These are phyloP conservation scores for Trichoderma sp. DNA, from an alignment of 2,329 filamentous ascomycete genomes.

Conservation along the genomic window DNA sequence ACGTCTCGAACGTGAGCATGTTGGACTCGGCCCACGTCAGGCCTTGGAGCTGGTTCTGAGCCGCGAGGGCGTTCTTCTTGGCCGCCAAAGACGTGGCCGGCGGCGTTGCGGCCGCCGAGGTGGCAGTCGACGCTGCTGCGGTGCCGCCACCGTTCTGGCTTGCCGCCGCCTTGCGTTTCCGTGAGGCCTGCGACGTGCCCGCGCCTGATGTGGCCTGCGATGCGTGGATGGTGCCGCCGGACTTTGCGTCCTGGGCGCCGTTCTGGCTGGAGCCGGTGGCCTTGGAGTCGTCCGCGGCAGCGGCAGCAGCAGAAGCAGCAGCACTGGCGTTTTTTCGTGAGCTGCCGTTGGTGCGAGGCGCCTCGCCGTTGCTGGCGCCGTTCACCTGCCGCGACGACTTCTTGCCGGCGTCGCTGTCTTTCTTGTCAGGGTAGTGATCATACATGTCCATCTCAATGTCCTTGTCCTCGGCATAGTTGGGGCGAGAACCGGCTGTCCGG, in stretches of 20 bases:
- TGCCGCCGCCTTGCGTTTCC: slow-evolving; percentile 80
- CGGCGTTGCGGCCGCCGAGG: slow-evolving; percentile 28
- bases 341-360: slow-evolving; percentile 40
- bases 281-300: slow-evolving; percentile 45
- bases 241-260: slow-evolving; percentile 43
- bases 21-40: slow-evolving; percentile 67
- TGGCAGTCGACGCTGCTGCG: slow-evolving; percentile 32
- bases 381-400: slow-evolving; percentile 56
- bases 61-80: slow-evolving; percentile 36
- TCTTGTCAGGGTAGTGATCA: slow-evolving; percentile 63
- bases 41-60: slow-evolving; percentile 42
- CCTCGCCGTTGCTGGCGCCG: slow-evolving; percentile 44
- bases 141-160: slow-evolving; percentile 29
- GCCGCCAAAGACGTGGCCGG: slow-evolving; percentile 27
- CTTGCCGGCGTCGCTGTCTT: slow-evolving; percentile 57
- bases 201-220: slow-evolving; percentile 54
- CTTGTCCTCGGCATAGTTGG: slow-evolving; percentile 94
- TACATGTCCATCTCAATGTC: slow-evolving; percentile 86
- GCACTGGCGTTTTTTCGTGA: slow-evolving; percentile 46
- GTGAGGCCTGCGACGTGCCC: slow-evolving; percentile 56
- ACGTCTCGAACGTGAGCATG: slow-evolving; percentile 83
- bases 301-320: slow-evolving; percentile 29
- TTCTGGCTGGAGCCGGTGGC: slow-evolving; percentile 37
- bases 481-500: slow-evolving; percentile 74
- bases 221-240: slow-evolving; percentile 35